Conservation (phyloP, 371 early-diverging fungal species). For the Syncephalastrum contaminatum region DNA sequence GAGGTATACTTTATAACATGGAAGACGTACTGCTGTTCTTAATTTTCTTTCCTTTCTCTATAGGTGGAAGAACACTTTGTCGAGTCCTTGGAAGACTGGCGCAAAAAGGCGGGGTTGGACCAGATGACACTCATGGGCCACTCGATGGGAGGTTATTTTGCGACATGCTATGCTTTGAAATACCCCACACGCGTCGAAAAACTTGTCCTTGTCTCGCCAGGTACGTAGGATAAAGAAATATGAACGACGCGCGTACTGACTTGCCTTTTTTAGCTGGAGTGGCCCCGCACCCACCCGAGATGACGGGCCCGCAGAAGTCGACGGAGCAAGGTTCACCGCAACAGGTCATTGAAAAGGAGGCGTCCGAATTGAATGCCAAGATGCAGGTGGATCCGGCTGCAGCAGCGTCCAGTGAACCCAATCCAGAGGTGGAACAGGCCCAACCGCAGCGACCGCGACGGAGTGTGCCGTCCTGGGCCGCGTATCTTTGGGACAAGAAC, state of each 20-base stretch:
- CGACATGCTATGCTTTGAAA: slow-evolving; percentile 81
- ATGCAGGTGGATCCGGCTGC: slow-evolving; percentile 30
- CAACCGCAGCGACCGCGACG: slow-evolving; percentile 17
- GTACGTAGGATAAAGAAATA: slow-evolving; percentile 24
- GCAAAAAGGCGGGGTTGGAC: slow-evolving; percentile 71
- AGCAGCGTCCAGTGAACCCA: neutral
- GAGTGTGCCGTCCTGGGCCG: slow-evolving; percentile 45
- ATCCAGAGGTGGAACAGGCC: slow-evolving; percentile 1
- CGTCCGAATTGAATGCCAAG: slow-evolving; percentile 24
- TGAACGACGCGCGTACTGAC: neutral
- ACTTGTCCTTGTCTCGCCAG: slow-evolving; percentile 88
- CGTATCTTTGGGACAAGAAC: slow-evolving; percentile 73
- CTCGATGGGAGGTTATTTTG: slow-evolving; percentile 88
- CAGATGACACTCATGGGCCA: slow-evolving; percentile 86
- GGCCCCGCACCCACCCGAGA: slow-evolving; percentile 46
- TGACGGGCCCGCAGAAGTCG: slow-evolving; percentile 11
- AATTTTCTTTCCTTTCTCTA: slow-evolving; percentile 18
- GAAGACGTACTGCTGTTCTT: slow-evolving; percentile 15
- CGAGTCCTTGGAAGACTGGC: slow-evolving; percentile 90
- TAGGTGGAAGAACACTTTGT: slow-evolving; percentile 87
- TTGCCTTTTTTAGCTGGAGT: slow-evolving; percentile 48
- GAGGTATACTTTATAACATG: slow-evolving; percentile 20
- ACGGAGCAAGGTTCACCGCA: slow-evolving; percentile 23
- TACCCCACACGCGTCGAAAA: slow-evolving; percentile 89
- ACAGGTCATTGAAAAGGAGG: slow-evolving; percentile 33